Evolutionary conservation across 2,329 filamentous ascomycete genomes (phyloP).

Genomic region (Sclerotinia borealis): DNA sequence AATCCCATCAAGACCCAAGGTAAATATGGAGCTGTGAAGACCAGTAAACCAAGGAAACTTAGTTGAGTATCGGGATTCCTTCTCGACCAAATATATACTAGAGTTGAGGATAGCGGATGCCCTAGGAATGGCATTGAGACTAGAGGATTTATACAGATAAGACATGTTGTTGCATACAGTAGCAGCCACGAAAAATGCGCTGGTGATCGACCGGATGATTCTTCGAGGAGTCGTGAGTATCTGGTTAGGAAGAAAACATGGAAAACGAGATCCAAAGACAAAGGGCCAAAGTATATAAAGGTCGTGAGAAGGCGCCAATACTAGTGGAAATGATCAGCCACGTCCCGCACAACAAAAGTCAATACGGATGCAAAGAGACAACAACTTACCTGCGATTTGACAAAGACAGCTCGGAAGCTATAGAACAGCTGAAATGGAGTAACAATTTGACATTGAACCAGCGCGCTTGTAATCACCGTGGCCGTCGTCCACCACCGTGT

Average conservation of each 20-base stretch:
- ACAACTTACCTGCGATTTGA: slow-evolving; percentile 76
- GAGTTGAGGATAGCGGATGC: slow-evolving; percentile 82
- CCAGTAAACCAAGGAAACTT: slow-evolving; percentile 80
- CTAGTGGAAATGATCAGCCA: slow-evolving; percentile 40
- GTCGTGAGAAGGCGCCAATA: slow-evolving; percentile 96
- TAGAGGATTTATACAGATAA: slow-evolving; percentile 77
- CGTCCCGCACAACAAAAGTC: not conserved
- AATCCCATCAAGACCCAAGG: slow-evolving; percentile 95
- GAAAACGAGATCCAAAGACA: slow-evolving; percentile 90
- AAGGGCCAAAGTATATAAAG: slow-evolving; percentile 94
- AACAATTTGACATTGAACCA: slow-evolving; percentile 90
- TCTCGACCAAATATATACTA: slow-evolving; percentile 97
- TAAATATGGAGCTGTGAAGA: slow-evolving; percentile 89
- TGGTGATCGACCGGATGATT: slow-evolving; percentile 83
- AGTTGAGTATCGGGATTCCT: slow-evolving; percentile 88
- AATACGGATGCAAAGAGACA: not conserved
- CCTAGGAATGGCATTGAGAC: slow-evolving; percentile 91
- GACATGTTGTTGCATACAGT: slow-evolving; percentile 72
- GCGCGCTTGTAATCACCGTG: slow-evolving; percentile 76
- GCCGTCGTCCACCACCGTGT: slow-evolving; percentile 96
- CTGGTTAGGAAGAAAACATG: slow-evolving; percentile 98
- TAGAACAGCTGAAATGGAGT: slow-evolving; percentile 96
- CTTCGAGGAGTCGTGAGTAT: slow-evolving; percentile 90
- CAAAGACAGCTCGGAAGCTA: slow-evolving; percentile 85
- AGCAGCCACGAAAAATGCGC: slow-evolving; percentile 95